phyloP scores from a whole-genome alignment of 352 stramenopile species.

The Globisporangium irregulare region DNA sequence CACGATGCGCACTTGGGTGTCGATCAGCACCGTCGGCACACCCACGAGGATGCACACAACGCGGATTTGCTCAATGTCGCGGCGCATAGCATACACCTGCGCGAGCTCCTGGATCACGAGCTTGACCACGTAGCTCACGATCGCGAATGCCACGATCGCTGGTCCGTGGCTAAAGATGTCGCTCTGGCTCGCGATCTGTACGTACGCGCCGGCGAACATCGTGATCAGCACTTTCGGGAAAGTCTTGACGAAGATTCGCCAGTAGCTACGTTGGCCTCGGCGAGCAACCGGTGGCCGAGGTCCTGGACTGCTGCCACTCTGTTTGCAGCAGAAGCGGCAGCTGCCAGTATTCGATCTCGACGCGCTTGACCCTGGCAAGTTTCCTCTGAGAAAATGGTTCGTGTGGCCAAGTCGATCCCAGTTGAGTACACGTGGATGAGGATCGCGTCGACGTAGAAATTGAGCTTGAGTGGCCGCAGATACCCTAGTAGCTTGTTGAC shows the following conservation, averaged over 20 bases:
- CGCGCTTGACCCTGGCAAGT: slow-evolving; percentile 3
- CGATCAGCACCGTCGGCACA: slow-evolving; percentile 21
- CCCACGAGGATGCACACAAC: slow-evolving; percentile 14
- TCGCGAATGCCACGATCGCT: slow-evolving; percentile 8
- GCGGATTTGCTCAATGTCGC: slow-evolving; percentile 4
- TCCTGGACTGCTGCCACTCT: background rate
- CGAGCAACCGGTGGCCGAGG: background rate
- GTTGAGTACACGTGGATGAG: background rate
- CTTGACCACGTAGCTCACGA: slow-evolving; percentile 11
- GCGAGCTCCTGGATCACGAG: slow-evolving; percentile 8
- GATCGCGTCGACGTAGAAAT: background rate
- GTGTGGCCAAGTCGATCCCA: slow-evolving; percentile 1
- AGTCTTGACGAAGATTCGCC: background rate
- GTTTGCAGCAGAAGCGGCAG: background rate
- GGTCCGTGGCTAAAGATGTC: background rate
- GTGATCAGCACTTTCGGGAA: background rate
- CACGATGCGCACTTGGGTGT: slow-evolving; percentile 24
- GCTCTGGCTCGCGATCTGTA: slow-evolving; percentile 2
- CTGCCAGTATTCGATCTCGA: background rate
- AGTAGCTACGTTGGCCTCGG: background rate
- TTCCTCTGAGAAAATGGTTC: slow-evolving; percentile 6
- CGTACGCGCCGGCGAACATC: slow-evolving; percentile 1
- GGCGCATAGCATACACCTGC: slow-evolving; percentile 1
- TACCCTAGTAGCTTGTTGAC: background rate
- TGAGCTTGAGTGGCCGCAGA: slow-evolving; percentile 1